phyloP scores from a whole-genome alignment of 129 eudicot genomes.

The Arctium lappa region DNA sequence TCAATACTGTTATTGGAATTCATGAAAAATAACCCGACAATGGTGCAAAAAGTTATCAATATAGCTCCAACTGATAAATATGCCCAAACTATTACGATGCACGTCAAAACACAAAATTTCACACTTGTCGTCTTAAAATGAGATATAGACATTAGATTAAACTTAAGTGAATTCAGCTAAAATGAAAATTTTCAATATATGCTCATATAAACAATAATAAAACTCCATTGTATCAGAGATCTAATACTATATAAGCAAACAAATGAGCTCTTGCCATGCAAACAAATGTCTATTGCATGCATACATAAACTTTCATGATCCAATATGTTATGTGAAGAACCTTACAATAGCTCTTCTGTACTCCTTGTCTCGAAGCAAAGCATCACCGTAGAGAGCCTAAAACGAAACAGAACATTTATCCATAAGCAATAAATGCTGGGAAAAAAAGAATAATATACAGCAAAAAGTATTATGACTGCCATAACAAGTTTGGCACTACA shows the following conservation, averaged over 20 bases:
- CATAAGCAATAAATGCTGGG: conserved; percentile 1
- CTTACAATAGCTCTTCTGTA: conserved; percentile 82
- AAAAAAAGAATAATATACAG: not conserved
- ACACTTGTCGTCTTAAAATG: not conserved
- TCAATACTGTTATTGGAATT: not conserved
- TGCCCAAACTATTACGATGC: not conserved
- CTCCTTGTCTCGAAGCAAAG: conserved; percentile 78
- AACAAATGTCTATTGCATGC: not conserved
- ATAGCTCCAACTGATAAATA: not conserved
- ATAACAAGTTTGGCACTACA: too few species aligned
- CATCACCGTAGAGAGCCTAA: conserved; percentile 87
- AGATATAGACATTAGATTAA: not conserved
- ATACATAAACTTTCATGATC: conserved; percentile 1
- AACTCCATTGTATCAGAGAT: not conserved
- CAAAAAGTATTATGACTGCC: too few species aligned
- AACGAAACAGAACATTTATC: conserved; percentile 4
- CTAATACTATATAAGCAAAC: conserved; percentile 1
- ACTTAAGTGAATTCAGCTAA: not conserved
- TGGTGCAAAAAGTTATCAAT: conserved; percentile 6
- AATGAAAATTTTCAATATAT: not conserved
- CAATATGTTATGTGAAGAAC: not conserved
- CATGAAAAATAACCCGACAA: not conserved
- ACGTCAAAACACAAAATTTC: not conserved
- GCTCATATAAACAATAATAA: not conserved
- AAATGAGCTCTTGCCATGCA: not conserved